Evolutionary conservation across 768 basidiomycete species (phyloP), one percentile per base, ranked within the genome.

Genomic region (Collybiopsis confluens): DNA sequence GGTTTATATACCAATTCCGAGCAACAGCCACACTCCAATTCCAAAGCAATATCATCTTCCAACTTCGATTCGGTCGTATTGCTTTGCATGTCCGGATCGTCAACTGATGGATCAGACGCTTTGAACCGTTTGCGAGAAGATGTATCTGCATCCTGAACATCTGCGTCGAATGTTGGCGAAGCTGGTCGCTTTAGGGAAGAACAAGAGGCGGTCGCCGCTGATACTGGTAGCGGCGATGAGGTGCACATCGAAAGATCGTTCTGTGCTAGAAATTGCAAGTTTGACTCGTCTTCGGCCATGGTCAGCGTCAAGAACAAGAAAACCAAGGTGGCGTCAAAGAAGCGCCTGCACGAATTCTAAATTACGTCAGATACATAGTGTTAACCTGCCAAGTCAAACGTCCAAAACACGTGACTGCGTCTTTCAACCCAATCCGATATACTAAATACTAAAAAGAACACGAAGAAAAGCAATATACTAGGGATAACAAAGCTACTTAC

Each of bases 1-100:
- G 91, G 91, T 56, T 81, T 76, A 68, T 93, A 91, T 55, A 88
- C 84, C 40, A 93, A 74, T 54, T 82, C 90, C 16, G 88, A 79
- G 68, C 91, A 93, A 65, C 91, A 92, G 20, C 88, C 91, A 60
- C 91, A 93, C 59, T 90, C 85, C 37, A 92, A 76, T 64, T 92
- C 90, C 62, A 87, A 76, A 24, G 77, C 80, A 51, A 91, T 69
- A 59, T 86, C 80, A 38, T 86, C 82, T 21, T 77, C 77, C 53
- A 90, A 73, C 43, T 54, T 37, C 1, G 33, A 38, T 38, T 23
- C 23, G 13, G 4, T 47, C 9, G 16, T 26, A 15, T 18, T 26
- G n/a, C 35, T 21, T 9, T 30, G 11, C 55, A 81, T 30, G 44
- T 18, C 20, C 11, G 26, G 48, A 9, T 27, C 33, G 26, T 56